Percentiles rank a stretch among this genome's conserved stretches.
Evolutionary conservation across 768 basidiomycete genomes (phyloP).

Genomic region (Suillus paluster): DNA sequence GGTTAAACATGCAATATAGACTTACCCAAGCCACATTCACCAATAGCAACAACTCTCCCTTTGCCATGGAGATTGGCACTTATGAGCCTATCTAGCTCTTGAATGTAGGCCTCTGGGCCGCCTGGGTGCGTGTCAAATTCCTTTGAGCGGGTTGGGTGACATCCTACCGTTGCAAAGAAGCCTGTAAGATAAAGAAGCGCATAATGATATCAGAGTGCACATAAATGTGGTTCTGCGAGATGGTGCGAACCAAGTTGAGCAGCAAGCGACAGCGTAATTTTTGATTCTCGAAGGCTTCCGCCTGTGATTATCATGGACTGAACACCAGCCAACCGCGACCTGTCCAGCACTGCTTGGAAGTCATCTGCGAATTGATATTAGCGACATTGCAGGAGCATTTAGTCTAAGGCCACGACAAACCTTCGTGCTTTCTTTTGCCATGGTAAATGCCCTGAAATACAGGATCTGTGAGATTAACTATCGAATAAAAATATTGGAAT

Average conservation of each 20-base stretch:
- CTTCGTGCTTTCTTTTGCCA: slow-evolving; percentile 54
- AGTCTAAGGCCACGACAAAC: slow-evolving; percentile 33
- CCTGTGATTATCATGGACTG: slow-evolving; percentile 79
- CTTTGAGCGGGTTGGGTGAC: slow-evolving; percentile 75
- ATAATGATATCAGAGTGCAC: neutral
- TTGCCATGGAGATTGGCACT: slow-evolving; percentile 49
- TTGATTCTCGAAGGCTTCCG: slow-evolving; percentile 66
- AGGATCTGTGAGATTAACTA: slow-evolving; percentile 61
- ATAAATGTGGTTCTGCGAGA: slow-evolving; percentile 14
- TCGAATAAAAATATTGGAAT: neutral
- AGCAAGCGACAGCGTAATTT: slow-evolving; percentile 63
- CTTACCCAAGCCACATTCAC: slow-evolving; percentile 80
- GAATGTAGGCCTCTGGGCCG: slow-evolving; percentile 65
- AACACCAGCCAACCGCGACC: slow-evolving; percentile 64
- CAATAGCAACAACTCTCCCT: slow-evolving; percentile 71
- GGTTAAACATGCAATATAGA: neutral
- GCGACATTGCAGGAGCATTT: neutral
- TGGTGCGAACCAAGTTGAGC: slow-evolving; percentile 48
- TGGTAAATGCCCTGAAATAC: slow-evolving; percentile 58
- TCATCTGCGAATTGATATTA: slow-evolving; percentile 52
- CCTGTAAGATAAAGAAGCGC: slow-evolving; percentile 30
- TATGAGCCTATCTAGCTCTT: slow-evolving; percentile 60
- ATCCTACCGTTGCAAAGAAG: slow-evolving; percentile 75
- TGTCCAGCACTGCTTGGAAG: slow-evolving; percentile 56
- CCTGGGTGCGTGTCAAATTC: slow-evolving; percentile 65